phyloP scores from a whole-genome alignment of 192 early-diverging fungal genomes.

The Dimargaris verticillata region DNA sequence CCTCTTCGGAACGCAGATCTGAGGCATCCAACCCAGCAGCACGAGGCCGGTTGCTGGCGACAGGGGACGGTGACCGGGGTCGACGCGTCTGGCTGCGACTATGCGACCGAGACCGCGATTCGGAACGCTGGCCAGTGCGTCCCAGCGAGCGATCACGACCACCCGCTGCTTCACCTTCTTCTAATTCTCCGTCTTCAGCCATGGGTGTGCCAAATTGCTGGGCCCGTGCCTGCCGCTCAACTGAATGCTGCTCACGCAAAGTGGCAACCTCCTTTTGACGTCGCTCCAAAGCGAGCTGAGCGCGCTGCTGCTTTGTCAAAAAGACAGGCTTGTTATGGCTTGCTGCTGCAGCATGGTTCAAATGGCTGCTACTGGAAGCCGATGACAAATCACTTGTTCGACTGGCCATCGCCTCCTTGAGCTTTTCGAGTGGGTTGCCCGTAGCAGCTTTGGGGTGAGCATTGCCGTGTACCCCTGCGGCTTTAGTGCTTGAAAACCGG shows the following conservation, averaged over 20 bases:
- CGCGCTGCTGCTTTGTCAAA: slow-evolving; percentile 81
- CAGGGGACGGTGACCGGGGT: not conserved
- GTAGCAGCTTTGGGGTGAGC: not conserved
- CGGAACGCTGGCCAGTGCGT: slow-evolving; percentile 4
- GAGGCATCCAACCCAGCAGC: too few species aligned
- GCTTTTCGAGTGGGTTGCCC: slow-evolving; percentile 4
- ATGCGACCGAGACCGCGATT: not conserved
- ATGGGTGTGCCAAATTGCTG: slow-evolving; percentile 12
- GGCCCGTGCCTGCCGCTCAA: slow-evolving; percentile 42
- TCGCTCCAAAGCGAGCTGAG: slow-evolving; percentile 66
- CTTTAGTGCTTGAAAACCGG: too few species aligned
- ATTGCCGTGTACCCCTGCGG: too few species aligned
- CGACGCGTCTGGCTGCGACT: not conserved
- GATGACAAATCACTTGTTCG: not conserved
- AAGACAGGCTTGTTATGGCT: slow-evolving; percentile 23
- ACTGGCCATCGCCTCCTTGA: slow-evolving; percentile 1
- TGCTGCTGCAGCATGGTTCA: too few species aligned
- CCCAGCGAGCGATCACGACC: slow-evolving; percentile 1
- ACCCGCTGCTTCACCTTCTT: not conserved
- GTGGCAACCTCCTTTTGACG: slow-evolving; percentile 68
- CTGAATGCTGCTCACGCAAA: slow-evolving; percentile 37
- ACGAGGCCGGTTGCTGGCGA: not conserved
- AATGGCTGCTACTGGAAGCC: too few species aligned
- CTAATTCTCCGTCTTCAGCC: slow-evolving; percentile 18
- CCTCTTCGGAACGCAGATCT: slow-evolving; percentile 26